Evolutionary conservation across 1,139 yeast genomes (phyloP).

Genomic region (Zygoascus hellenicus): DNA sequence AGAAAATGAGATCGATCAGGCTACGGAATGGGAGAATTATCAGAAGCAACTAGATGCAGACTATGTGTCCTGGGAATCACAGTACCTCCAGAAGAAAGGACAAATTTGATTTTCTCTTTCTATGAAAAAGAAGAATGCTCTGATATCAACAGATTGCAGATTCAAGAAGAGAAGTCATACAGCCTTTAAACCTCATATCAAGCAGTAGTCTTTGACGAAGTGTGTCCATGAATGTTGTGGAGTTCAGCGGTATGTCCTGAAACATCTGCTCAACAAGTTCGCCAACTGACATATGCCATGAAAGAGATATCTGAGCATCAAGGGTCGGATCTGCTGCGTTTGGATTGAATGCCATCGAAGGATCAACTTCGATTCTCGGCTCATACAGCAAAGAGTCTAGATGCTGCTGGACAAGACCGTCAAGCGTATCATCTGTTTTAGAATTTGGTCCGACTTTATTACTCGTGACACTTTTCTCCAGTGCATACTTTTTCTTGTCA

Average conservation of each 20-base stretch:
- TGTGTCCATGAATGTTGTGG: no score
- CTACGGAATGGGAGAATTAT: no score
- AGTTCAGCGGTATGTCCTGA: background rate
- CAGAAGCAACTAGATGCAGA: no score
- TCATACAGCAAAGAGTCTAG: constrained; percentile 20
- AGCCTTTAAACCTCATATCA: constrained; percentile 7
- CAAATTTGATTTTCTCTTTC: no score
- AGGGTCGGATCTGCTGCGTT: constrained; percentile 1
- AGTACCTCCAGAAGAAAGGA: no score
- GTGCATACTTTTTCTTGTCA: background rate
- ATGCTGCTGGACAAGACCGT: constrained; percentile 8
- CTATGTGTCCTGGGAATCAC: no score
- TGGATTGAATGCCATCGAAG: background rate
- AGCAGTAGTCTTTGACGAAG: no score
- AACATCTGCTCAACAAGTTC: constrained; percentile 14
- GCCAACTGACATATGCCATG: constrained; percentile 19
- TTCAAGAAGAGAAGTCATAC: constrained; percentile 18
- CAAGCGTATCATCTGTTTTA: background rate
- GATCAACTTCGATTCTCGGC: constrained; percentile 16
- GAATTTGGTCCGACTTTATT: background rate
- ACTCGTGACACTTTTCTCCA: background rate
- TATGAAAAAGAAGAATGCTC: no score
- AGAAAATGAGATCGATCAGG: no score
- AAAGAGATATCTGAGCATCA: constrained; percentile 17
- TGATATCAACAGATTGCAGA: constrained; percentile 21